These are phyloP conservation scores for Suhomyces kilbournensis DNA, from an alignment of 805 yeast species.

Conservation along the genomic window DNA sequence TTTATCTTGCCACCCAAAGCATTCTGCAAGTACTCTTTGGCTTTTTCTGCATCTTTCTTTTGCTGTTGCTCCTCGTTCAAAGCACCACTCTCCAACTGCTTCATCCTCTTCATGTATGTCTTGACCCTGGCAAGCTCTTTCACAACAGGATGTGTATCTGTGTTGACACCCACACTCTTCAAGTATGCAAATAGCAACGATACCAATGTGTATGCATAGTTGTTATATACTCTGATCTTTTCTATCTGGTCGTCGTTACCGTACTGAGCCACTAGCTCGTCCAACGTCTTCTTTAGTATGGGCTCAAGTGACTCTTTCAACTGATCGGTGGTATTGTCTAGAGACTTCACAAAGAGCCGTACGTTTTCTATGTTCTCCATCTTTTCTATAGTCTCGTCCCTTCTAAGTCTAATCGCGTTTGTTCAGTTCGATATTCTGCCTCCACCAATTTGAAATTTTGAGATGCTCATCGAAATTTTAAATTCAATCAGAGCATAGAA, in stretches of 20 bases:
- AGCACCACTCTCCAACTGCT: constrained; percentile 30
- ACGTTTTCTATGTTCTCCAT: constrained; percentile 50
- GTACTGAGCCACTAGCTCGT: constrained; percentile 30
- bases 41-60: constrained; percentile 32
- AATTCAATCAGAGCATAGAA: not conserved
- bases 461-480: constrained; percentile 2
- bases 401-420: too few species aligned
- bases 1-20: constrained; percentile 39
- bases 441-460: constrained; percentile 3
- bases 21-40: constrained; percentile 44
- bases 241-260: constrained; percentile 23
- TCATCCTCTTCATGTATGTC: constrained; percentile 60
- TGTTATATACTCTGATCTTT: constrained; percentile 32
- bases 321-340: constrained; percentile 35
- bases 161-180: constrained; percentile 56
- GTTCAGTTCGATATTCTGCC: not conserved
- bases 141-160: constrained; percentile 61
- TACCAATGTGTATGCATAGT: constrained; percentile 50
- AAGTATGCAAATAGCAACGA: constrained; percentile 59
- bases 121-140: constrained; percentile 64
- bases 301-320: constrained; percentile 35
- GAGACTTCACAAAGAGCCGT: constrained; percentile 34
- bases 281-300: constrained; percentile 36
- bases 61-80: constrained; percentile 16
- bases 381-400: not conserved